Percentiles rank a stretch among this genome's conserved stretches.
phyloP scores from a whole-genome alignment of 345 rosid species.

The Cochlearia excelsa region DNA sequence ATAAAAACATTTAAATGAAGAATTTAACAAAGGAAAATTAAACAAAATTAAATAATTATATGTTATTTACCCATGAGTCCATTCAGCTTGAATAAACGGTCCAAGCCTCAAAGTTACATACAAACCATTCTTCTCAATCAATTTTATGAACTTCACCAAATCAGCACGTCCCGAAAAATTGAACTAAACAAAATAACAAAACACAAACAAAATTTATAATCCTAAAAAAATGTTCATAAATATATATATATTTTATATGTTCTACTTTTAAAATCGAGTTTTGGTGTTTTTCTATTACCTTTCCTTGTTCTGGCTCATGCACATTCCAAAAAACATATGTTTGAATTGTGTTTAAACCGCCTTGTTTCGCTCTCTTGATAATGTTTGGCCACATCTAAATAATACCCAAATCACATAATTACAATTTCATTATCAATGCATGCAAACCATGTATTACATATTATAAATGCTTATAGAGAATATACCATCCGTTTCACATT shows the following conservation, averaged over 20 bases:
- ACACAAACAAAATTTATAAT: not conserved
- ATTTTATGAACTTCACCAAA: slow-evolving; percentile 70
- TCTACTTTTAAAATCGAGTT: not conserved
- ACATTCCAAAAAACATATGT: slow-evolving; percentile 74
- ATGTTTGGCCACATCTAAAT: slow-evolving; percentile 43
- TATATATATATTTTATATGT: not conserved
- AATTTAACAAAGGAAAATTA: too few relatives aligned
- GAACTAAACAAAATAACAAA: slow-evolving; percentile 38
- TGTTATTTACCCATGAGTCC: slow-evolving; percentile 80
- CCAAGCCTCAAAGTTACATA: slow-evolving; percentile 70
- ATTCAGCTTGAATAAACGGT: slow-evolving; percentile 93
- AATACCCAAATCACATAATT: not conserved
- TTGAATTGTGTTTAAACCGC: slow-evolving; percentile 61
- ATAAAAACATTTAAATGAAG: too few relatives aligned
- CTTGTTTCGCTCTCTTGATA: slow-evolving; percentile 42
- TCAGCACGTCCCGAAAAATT: slow-evolving; percentile 68
- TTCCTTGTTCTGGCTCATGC: slow-evolving; percentile 51
- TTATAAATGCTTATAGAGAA: too few relatives aligned
- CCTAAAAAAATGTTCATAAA: too few relatives aligned
- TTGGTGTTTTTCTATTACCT: slow-evolving; percentile 22
- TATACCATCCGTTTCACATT: too few relatives aligned
- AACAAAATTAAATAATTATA: too few relatives aligned
- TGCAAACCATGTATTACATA: too few relatives aligned
- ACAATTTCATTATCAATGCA: too few relatives aligned
- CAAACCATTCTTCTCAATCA: slow-evolving; percentile 54